Evolutionary conservation across 148 eudicot genomes (phyloP).

Genomic region (Euryodendron excelsum): DNA sequence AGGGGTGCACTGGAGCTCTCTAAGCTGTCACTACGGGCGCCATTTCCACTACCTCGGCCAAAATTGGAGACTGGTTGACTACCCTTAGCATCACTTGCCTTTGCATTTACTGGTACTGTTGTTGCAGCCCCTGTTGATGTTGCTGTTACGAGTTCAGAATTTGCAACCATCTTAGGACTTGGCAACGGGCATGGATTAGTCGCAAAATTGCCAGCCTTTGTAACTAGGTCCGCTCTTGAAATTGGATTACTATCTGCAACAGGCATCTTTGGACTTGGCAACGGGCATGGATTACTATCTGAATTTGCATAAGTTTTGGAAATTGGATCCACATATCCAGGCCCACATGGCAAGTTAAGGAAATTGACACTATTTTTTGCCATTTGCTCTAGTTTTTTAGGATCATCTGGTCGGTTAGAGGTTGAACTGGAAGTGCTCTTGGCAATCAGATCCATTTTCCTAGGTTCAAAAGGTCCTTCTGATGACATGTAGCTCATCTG

Average conservation of each 20-base stretch:
- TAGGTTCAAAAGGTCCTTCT: conserved; percentile 29
- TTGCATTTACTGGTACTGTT: not conserved
- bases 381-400: conserved; percentile 15
- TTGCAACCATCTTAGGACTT: conserved; percentile 15
- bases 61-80: conserved; percentile 8
- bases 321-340: conserved; percentile 2
- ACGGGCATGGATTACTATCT: conserved; percentile 17
- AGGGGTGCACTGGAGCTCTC: conserved; percentile 55
- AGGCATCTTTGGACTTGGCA: conserved; percentile 16
- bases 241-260: not conserved
- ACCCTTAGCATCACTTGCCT: conserved; percentile 18
- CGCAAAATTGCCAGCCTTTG: conserved; percentile 17
- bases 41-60: conserved; percentile 17
- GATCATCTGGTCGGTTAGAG: conserved; percentile 16
- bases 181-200: conserved; percentile 28
- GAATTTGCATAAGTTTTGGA: conserved; percentile 7
- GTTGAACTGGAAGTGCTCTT: conserved; percentile 22
- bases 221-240: conserved; percentile 18
- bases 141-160: conserved; percentile 1
- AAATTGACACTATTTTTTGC: conserved; percentile 21
- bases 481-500: conserved; percentile 42
- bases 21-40: conserved; percentile 55
- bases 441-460: conserved; percentile 19
- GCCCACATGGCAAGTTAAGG: conserved; percentile 19
- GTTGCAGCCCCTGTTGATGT: conserved; percentile 10